A percentile compares a stretch with the other conserved stretches of the same genome.
Evolutionary conservation across 352 stramenopile species (phyloP).

Genomic region (Thalassiosira pacifica): DNA sequence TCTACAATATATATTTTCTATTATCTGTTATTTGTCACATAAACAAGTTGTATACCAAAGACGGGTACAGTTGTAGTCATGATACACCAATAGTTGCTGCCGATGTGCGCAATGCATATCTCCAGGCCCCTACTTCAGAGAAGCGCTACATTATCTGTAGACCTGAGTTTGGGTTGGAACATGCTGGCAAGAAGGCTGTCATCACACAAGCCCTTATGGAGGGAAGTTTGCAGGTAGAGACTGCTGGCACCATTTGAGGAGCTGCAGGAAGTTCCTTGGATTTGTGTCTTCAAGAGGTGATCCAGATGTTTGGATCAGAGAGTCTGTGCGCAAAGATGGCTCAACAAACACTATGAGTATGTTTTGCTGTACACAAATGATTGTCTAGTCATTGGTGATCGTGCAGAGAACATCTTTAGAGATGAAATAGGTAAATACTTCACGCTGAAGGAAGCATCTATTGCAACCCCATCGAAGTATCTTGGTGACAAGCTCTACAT

Average conservation of each 20-base stretch:
- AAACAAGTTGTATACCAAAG: no score
- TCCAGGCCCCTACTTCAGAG: conserved; percentile 26
- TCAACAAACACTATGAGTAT: conserved; percentile 19
- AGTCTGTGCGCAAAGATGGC: not conserved
- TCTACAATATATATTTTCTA: no score
- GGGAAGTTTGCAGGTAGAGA: conserved; percentile 37
- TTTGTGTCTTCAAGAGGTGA: conserved; percentile 14
- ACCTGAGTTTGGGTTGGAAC: conserved; percentile 66
- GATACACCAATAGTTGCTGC: no score
- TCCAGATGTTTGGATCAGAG: conserved; percentile 34
- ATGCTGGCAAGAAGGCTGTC: conserved; percentile 19
- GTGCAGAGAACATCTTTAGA: conserved; percentile 13
- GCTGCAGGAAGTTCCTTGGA: conserved; percentile 9
- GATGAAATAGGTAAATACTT: conserved; percentile 22
- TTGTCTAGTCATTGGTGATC: conserved; percentile 5
- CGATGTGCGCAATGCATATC: conserved; percentile 60
- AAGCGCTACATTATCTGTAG: conserved; percentile 54
- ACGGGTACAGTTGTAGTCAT: no score
- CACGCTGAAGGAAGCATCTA: conserved; percentile 13
- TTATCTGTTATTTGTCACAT: no score
- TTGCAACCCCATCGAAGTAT: not conserved
- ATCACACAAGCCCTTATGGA: conserved; percentile 74
- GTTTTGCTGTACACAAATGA: conserved; percentile 26
- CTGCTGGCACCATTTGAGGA: conserved; percentile 26
- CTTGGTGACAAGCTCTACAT: conserved; percentile 19